Percentiles rank a stretch among this genome's conserved stretches.
Evolutionary conservation across 1,139 yeast genomes (phyloP).

Genomic region (Pneumocystis jirovecii): DNA sequence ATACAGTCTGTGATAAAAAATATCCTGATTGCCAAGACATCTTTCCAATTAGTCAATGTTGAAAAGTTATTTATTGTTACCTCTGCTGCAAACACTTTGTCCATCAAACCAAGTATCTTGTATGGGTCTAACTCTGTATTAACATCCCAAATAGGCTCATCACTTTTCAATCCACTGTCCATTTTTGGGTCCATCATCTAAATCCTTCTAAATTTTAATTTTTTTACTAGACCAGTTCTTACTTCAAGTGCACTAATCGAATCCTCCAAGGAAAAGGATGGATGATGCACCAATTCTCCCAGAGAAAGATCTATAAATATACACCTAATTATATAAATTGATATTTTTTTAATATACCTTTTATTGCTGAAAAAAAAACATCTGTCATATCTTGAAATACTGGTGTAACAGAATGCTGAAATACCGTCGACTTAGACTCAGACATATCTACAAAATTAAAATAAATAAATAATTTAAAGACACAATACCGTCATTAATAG

Average conservation of each 20-base stretch:
- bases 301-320: not conserved
- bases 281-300: slow-evolving; percentile 9
- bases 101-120: not conserved
- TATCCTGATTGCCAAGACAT: slow-evolving; percentile 11
- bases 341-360: not conserved
- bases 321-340: not conserved
- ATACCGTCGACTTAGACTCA: not conserved
- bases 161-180: slow-evolving; percentile 9
- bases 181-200: slow-evolving; percentile 13
- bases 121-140: not conserved
- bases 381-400: not conserved
- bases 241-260: slow-evolving; percentile 11
- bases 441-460: not conserved
- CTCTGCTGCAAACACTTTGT: not conserved
- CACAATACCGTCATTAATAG: not conserved
- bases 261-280: slow-evolving; percentile 9
- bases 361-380: not conserved
- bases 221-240: not conserved
- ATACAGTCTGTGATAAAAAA: slow-evolving; percentile 10
- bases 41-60: not conserved
- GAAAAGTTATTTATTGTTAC: not conserved
- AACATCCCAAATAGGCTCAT: not conserved
- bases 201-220: not conserved
- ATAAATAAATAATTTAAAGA: not conserved
- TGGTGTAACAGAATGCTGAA: not conserved